phyloP scores from a whole-genome alignment of 2,329 filamentous ascomycete genomes.

The Hypoxylon sp. region DNA sequence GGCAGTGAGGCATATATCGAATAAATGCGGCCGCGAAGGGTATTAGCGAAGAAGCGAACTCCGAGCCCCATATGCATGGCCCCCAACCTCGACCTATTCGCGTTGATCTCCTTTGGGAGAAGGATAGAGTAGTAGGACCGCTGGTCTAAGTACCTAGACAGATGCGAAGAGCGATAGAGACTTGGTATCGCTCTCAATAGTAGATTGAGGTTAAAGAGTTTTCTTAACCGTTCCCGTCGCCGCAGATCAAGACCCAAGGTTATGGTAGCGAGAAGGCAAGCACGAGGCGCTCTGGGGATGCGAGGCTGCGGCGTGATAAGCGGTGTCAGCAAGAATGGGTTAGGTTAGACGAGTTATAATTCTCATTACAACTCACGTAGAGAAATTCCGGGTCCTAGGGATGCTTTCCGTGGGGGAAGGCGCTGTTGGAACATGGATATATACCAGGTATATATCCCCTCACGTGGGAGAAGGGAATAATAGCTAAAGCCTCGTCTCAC shows the following conservation, averaged over 20 bases:
- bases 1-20: conserved; percentile 2
- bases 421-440: conserved; percentile 20
- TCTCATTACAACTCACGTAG: conserved; percentile 6
- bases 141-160: background rate
- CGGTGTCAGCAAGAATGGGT: conserved; percentile 16
- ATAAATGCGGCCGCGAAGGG: background rate
- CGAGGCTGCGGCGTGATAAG: conserved; percentile 32
- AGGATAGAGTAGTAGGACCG: background rate
- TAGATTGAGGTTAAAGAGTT: background rate
- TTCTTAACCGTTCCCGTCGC: background rate
- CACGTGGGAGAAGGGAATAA: conserved; percentile 29
- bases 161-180: background rate
- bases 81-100: background rate
- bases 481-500: conserved; percentile 15
- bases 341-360: conserved; percentile 21
- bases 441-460: background rate
- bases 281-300: conserved; percentile 28
- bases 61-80: conserved; percentile 10
- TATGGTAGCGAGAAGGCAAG: conserved; percentile 1
- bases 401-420: conserved; percentile 3
- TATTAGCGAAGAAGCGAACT: conserved; percentile 1
- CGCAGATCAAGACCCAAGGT: background rate
- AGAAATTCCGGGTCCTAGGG: background rate
- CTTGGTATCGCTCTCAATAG: background rate
- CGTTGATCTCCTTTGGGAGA: too few relatives aligned